Conservation (phyloP, 2,329 filamentous ascomycete genomes). For the Didymella segeticola region DNA sequence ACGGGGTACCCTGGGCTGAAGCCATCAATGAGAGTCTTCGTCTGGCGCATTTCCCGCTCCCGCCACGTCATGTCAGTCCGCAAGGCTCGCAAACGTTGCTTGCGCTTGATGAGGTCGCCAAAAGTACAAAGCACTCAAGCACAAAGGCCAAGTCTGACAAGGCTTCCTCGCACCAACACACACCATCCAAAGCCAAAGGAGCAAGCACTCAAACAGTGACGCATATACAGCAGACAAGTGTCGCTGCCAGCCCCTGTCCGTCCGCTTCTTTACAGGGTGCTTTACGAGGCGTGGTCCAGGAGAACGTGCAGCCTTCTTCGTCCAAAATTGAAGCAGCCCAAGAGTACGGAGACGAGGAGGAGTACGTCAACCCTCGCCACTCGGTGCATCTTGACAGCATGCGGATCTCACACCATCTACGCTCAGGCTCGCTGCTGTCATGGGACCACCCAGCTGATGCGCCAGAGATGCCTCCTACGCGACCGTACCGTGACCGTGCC, state of each 20-base stretch:
- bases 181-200: background rate
- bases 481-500: conserved; percentile 22
- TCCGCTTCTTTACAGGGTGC: conserved; percentile 26
- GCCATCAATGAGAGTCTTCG: conserved; percentile 39
- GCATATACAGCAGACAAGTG: conserved; percentile 30
- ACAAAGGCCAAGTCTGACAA: too few species aligned
- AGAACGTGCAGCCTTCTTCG: conserved; percentile 7
- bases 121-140: background rate
- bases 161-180: background rate
- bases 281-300: conserved; percentile 12
- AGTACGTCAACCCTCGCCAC: conserved; percentile 29
- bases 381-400: conserved; percentile 54
- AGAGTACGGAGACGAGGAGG: conserved; percentile 12
- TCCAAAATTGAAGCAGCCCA: background rate
- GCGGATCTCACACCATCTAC: conserved; percentile 55
- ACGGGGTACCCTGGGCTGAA: conserved; percentile 38
- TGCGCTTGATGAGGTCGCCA: background rate
- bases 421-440: conserved; percentile 50
- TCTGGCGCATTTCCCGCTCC: conserved; percentile 36
- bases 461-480: conserved; percentile 27
- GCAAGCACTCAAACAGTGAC: conserved; percentile 15
- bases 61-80: conserved; percentile 20
- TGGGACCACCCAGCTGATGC: conserved; percentile 42
- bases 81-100: conserved; percentile 20
- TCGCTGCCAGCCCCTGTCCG: conserved; percentile 20